Evolutionary conservation across 2,329 filamentous ascomycete species (phyloP).

Genomic region (Xylariomycetidae sp.): DNA sequence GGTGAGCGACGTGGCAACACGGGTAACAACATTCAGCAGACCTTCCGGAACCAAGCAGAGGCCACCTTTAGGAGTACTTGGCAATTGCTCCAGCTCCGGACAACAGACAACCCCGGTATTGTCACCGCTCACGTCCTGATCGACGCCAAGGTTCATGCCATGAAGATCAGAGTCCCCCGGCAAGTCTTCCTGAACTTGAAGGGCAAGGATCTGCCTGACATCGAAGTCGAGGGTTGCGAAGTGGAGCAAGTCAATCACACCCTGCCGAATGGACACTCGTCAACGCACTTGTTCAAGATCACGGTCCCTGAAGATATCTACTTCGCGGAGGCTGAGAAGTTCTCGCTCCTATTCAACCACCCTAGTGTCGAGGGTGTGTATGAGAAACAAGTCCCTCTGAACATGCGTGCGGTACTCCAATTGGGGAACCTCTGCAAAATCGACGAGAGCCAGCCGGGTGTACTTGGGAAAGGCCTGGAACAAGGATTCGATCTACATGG

Average conservation of each 20-base stretch:
- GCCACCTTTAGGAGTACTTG: conserved; percentile 85
- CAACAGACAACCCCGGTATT: conserved; percentile 78
- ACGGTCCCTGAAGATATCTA: conserved; percentile 86
- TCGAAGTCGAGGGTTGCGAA: conserved; percentile 77
- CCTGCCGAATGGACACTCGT: conserved; percentile 89
- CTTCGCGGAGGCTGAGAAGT: conserved; percentile 75
- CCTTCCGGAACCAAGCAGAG: conserved; percentile 89
- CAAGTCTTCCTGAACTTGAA: conserved; percentile 91
- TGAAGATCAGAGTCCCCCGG: conserved; percentile 85
- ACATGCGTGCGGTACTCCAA: conserved; percentile 79
- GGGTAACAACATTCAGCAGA: conserved; percentile 58
- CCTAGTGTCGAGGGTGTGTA: conserved; percentile 96
- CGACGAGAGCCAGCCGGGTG: conserved; percentile 82
- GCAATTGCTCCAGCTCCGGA: conserved; percentile 84
- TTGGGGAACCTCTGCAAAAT: conserved; percentile 90
- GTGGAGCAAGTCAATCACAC: conserved; percentile 93
- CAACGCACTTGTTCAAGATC: conserved; percentile 89
- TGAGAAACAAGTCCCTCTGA: conserved; percentile 84
- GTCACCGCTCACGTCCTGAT: conserved; percentile 88
- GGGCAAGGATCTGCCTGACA: conserved; percentile 77
- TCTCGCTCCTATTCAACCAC: conserved; percentile 80
- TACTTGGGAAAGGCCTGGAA: conserved; percentile 86
- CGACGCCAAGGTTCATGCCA: conserved; percentile 79
- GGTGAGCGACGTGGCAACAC: conserved; percentile 70
- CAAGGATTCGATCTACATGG: conserved; percentile 84